Evolutionary conservation across 2,329 filamentous ascomycete species (phyloP).

Genomic region (Septoria petroselini): DNA sequence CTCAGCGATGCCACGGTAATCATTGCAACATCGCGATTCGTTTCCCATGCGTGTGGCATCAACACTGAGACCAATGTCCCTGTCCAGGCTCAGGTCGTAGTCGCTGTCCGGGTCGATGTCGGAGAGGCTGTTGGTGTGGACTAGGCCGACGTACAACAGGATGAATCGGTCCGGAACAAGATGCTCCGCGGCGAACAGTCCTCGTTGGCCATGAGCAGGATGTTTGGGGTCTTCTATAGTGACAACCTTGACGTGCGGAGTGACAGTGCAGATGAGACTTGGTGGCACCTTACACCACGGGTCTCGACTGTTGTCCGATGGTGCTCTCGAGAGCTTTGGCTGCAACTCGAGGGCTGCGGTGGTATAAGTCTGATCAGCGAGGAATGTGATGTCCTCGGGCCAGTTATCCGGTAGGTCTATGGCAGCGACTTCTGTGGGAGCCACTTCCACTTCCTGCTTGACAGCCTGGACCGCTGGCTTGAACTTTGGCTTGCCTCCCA

Average conservation of each 20-base stretch:
- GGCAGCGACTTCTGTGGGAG: background rate
- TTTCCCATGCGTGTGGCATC: slow-evolving; percentile 51
- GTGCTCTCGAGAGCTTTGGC: slow-evolving; percentile 29
- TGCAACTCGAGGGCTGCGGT: slow-evolving; percentile 29
- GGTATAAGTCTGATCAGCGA: slow-evolving; percentile 36
- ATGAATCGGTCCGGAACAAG: slow-evolving; percentile 48
- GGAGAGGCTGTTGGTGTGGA: slow-evolving; percentile 45
- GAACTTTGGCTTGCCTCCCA: background rate
- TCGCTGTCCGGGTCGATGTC: slow-evolving; percentile 47
- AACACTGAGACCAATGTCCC: slow-evolving; percentile 48
- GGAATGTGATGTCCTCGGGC: slow-evolving; percentile 34
- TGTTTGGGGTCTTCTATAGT: slow-evolving; percentile 44
- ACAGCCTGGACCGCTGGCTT: background rate
- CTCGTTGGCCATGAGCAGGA: slow-evolving; percentile 49
- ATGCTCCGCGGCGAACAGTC: slow-evolving; percentile 48
- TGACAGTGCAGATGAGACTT: slow-evolving; percentile 32
- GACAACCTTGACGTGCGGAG: slow-evolving; percentile 43
- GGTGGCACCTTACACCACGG: slow-evolving; percentile 27
- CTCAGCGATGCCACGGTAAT: slow-evolving; percentile 50
- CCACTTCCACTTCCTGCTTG: background rate
- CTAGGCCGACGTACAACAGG: slow-evolving; percentile 50
- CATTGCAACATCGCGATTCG: slow-evolving; percentile 53
- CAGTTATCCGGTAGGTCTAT: slow-evolving; percentile 34
- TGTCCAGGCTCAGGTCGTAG: slow-evolving; percentile 53
- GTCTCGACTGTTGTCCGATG: slow-evolving; percentile 25